Evolutionary conservation across 2,329 filamentous ascomycete species (phyloP).

Genomic region (Ophidiomyces ophidiicola): DNA sequence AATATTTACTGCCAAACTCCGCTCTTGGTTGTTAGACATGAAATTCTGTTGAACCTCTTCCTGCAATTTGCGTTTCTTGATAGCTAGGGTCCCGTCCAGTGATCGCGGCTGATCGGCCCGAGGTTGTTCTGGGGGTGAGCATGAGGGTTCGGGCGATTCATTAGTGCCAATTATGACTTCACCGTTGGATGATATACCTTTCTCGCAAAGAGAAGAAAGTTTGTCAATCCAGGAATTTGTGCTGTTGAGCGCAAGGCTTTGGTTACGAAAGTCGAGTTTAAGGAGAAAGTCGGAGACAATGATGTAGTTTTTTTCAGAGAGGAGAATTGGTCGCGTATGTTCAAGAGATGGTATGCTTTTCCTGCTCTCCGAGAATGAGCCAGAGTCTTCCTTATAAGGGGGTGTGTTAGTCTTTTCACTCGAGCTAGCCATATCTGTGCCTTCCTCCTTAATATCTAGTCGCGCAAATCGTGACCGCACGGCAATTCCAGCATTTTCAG

Average conservation of each 20-base stretch:
- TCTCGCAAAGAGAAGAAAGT: constrained; percentile 29
- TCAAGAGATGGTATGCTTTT: neutral
- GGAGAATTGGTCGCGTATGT: constrained; percentile 21
- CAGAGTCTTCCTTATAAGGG: too few relatives aligned
- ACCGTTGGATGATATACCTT: constrained; percentile 29
- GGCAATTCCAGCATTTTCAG: too few relatives aligned
- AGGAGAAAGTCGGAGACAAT: constrained; percentile 30
- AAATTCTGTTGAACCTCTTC: neutral
- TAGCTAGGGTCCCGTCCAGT: constrained; percentile 23
- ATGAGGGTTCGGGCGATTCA: neutral
- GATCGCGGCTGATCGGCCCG: constrained; percentile 17
- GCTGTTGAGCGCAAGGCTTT: constrained; percentile 28
- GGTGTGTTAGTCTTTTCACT: too few relatives aligned
- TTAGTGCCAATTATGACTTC: constrained; percentile 24
- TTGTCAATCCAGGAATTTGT: constrained; percentile 33
- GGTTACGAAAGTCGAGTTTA: constrained; percentile 33
- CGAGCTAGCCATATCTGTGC: too few relatives aligned
- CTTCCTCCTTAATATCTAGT: too few relatives aligned
- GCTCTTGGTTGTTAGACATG: neutral
- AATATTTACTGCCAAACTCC: constrained; percentile 23
- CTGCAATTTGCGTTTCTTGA: constrained; percentile 27
- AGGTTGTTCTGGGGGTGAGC: neutral
- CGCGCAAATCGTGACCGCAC: too few relatives aligned
- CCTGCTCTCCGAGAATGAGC: too few relatives aligned
- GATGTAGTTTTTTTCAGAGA: constrained; percentile 32